phyloP scores from a whole-genome alignment of 495 filamentous ascomycete genomes.

The Podospora pseudoanserina region DNA sequence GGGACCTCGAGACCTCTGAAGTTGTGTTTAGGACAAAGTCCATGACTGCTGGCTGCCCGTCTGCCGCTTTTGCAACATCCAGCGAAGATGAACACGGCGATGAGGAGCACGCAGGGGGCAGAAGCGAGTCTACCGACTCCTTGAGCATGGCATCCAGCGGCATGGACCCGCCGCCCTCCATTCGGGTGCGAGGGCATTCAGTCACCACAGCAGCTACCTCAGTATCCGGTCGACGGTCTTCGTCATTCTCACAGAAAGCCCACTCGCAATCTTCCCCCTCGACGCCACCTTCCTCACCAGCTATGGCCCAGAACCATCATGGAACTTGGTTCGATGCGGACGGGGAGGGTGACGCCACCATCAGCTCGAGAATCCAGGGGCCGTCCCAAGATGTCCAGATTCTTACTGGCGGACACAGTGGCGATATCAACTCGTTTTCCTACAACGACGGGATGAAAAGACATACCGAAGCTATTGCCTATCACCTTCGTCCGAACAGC shows the following conservation, averaged over 20 bases:
- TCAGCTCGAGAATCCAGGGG: not conserved
- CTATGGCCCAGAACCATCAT: slow-evolving; percentile 12
- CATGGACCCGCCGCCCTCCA: slow-evolving; percentile 25
- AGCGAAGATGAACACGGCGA: slow-evolving; percentile 18
- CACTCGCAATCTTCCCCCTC: slow-evolving; percentile 18
- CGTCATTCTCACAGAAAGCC: slow-evolving; percentile 23
- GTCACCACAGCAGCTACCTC: slow-evolving; percentile 37
- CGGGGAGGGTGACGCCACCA: slow-evolving; percentile 9
- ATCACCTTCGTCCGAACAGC: not conserved
- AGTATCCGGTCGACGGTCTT: slow-evolving; percentile 32
- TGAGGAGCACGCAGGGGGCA: slow-evolving; percentile 7
- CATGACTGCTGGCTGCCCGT: slow-evolving; percentile 42
- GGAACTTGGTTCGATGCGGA: slow-evolving; percentile 39
- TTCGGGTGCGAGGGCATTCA: slow-evolving; percentile 34
- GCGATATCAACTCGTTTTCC: not conserved
- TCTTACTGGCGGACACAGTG: not conserved
- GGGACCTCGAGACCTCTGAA: slow-evolving; percentile 39
- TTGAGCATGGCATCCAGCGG: slow-evolving; percentile 29
- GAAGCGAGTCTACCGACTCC: slow-evolving; percentile 16
- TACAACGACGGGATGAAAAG: not conserved
- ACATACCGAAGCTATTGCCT: not conserved
- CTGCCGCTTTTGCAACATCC: slow-evolving; percentile 28
- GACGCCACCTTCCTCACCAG: slow-evolving; percentile 12
- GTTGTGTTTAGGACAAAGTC: slow-evolving; percentile 38
- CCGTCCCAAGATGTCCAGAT: not conserved